Evolutionary conservation across 164 flowering plant species (phyloP), one percentile per base, ranked within the genome.

Genomic region (Stephania japonica): DNA sequence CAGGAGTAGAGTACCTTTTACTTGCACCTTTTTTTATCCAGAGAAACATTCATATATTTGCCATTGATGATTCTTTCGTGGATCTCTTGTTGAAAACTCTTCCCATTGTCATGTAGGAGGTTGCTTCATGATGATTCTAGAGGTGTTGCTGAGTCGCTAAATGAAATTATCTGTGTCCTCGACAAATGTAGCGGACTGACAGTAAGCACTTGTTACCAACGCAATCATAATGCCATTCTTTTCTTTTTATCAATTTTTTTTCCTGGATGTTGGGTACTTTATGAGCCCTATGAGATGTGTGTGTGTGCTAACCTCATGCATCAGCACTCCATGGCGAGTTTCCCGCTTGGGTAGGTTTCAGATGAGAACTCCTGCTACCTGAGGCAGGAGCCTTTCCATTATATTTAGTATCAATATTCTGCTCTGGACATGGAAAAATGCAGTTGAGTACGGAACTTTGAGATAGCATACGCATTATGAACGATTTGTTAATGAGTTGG

Each of bases 121-220:
- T 68, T 84, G 73, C 83, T 84, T 56, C n/a, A 65, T 56, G 86
- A 84, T 72, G 86, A 84, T 78, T 81, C 81, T 65, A 80, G 71
- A 79, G 86, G 86, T 72, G 86, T 84, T 75, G 83, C 72, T 14
- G 86, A 84, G 63, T 72, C 81, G 47, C 78, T 84, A 32, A 76
- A 84, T 81, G 84, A 75, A 81, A 81, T 78, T 7, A 81, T 80
- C 62, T 84, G 86, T 66, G 68, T 67, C 69, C 71, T 7, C 41
- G 73, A 66, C 23, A 50, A 77, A 21, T 84, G 86, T 73, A 63
- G 25, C 10, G 86, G 86, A 26, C 77, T 84, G 70, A 71, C 83
- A 42, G 86, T 84, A 82, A 87, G 97, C 68, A 74, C 43, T 70
- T 75, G 65, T n/a, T 73, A 41, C 68, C 12, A 27, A 23, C 18